Evolutionary conservation across 1,284 basidiomycete species (phyloP).

Genomic region (Erythrobasidium hasegawianum): DNA sequence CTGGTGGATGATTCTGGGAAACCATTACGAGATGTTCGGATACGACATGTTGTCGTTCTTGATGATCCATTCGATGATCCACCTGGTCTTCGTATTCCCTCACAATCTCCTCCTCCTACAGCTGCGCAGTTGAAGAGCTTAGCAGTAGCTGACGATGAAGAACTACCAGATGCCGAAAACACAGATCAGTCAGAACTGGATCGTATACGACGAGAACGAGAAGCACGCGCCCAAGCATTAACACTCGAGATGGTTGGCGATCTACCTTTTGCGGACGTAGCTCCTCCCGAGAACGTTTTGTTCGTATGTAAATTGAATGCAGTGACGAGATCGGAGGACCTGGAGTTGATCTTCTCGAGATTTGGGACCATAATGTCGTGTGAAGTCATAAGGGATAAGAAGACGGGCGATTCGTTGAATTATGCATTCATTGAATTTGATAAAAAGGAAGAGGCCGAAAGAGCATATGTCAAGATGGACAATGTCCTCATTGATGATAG

Average conservation of each 20-base stretch:
- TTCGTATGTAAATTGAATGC: constrained; percentile 99
- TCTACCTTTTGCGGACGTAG: constrained; percentile 95
- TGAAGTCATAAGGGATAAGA: constrained; percentile 93
- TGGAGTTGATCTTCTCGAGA: constrained; percentile 94
- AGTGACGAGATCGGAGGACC: constrained; percentile 89
- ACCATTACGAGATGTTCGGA: constrained; percentile 88
- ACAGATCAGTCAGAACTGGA: constrained; percentile 69
- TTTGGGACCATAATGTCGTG: constrained; percentile 95
- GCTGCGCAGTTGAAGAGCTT: constrained; percentile 49
- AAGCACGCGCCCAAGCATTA: constrained; percentile 84
- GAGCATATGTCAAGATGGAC: constrained; percentile 99
- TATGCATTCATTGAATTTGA: constrained; percentile 99
- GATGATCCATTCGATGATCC: constrained; percentile 96
- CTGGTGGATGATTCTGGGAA: constrained; percentile 82
- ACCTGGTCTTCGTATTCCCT: constrained; percentile 64
- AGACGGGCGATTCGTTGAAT: constrained; percentile 90
- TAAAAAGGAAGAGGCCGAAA: constrained; percentile 83
- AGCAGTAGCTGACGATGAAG: constrained; percentile 79
- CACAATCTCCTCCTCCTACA: constrained; percentile 63
- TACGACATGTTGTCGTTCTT: constrained; percentile 85
- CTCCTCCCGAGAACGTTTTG: constrained; percentile 95
- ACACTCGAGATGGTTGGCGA: constrained; percentile 99
- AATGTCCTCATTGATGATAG: constrained; percentile 98
- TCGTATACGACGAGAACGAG: constrained; percentile 69
- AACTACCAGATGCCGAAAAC: constrained; percentile 59